Conservation (phyloP, 352 stramenopile species). For the Pythium phragmitis region DNA sequence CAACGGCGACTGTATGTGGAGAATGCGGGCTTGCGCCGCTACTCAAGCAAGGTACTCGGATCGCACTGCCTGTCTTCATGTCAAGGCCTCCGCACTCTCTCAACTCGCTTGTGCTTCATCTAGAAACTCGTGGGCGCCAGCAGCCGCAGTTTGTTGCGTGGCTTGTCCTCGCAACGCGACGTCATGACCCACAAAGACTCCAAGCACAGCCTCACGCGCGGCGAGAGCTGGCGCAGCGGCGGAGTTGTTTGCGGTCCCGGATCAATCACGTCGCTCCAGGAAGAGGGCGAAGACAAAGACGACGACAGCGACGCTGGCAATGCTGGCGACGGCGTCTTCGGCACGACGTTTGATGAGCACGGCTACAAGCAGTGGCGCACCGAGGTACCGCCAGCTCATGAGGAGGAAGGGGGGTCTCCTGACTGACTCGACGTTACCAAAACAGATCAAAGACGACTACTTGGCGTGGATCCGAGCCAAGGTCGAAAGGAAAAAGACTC, state of each 20-base stretch:
- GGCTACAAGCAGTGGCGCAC: slow-evolving; percentile 70
- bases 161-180: slow-evolving; percentile 4
- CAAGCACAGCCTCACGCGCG: slow-evolving; percentile 26
- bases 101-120: background rate
- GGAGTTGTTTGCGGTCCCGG: slow-evolving; percentile 6
- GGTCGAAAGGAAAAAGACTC: slow-evolving; percentile 46
- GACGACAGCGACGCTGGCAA: slow-evolving; percentile 11
- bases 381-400: slow-evolving; percentile 23
- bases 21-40: slow-evolving; percentile 14
- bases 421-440: background rate
- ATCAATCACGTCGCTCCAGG: slow-evolving; percentile 18
- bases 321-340: slow-evolving; percentile 25
- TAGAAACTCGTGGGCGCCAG: slow-evolving; percentile 19
- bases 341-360: slow-evolving; percentile 55
- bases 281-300: slow-evolving; percentile 30
- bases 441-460: slow-evolving; percentile 70
- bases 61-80: background rate
- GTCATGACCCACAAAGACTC: slow-evolving; percentile 27
- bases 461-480: slow-evolving; percentile 68
- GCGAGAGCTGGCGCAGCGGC: slow-evolving; percentile 23
- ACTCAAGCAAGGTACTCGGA: slow-evolving; percentile 20
- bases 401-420: background rate
- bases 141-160: slow-evolving; percentile 15
- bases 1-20: slow-evolving; percentile 26
- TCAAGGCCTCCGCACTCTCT: background rate